Base-by-base conservation (phyloP, 441 rosid species). In the Pelargonium fulgidum region DNA sequence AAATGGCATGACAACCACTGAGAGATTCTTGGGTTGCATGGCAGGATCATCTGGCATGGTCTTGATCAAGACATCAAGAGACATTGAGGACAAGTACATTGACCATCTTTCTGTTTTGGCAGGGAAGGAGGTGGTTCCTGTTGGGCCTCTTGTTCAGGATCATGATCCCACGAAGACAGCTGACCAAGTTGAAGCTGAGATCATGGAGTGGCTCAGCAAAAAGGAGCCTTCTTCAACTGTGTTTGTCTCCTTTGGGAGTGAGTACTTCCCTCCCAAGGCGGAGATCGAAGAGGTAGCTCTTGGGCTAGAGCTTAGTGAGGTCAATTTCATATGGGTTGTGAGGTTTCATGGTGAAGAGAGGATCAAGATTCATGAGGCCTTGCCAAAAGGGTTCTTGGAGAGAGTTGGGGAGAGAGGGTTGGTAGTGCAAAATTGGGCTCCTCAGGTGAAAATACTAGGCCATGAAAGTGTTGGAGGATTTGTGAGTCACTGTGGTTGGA, bases 401-500 rank as follows among this genome's bases (percentile, higher is more conserved):
- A 73, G 79, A 71, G 69, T 77, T 0, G 48, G 58, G 6, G 75
- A 66, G 8, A 68, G 68, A 50, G 72, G 77, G 8, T 9, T 58
- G 10, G 80, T 78, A 3, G 65, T 67, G 3, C 69, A 73, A 6
- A 72, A 64, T 0, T 81, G 80, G 81, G 75, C 78, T 0, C 80
- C 84, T 0, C 84, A 73, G 1, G 66, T 44, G 1, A 75, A 24
- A 33, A 73, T 81, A 1, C 54, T 81, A 22, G 66, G 45, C 4
- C 74, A 78, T 44, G 19, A 11, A 1, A 62, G 78, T 61, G 48
- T 72, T 1, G 80, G 80, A 1, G 80, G 78, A 0, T 81, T 81
- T 65, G 70, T 81, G 70, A 75, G 79, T 50, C 79, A 81, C 22
- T 81, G 84, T 24, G 78, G 81, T 4, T 81, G 80, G 84, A 73